Conservation (phyloP, 73 alveolate genomes). For the Paramecium tetraurelia region DNA sequence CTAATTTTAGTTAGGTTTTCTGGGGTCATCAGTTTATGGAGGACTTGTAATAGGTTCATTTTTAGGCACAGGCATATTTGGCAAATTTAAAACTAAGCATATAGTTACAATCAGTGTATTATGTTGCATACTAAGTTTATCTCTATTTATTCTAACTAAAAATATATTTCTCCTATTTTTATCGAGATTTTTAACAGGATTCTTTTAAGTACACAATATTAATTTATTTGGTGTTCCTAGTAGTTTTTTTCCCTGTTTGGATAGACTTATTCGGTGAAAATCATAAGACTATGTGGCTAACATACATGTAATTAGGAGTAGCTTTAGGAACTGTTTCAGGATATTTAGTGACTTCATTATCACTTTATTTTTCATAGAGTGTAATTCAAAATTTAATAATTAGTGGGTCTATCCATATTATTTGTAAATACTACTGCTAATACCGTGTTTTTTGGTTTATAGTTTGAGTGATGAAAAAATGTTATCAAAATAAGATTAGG, state of each 20-base stretch:
- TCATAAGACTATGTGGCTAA: conserved; percentile 56
- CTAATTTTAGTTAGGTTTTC: conserved; percentile 32
- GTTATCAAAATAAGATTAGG: background rate
- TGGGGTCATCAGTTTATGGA: conserved; percentile 64
- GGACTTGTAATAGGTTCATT: conserved; percentile 60
- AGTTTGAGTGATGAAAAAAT: background rate
- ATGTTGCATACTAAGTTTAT: conserved; percentile 36
- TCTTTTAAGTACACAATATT: conserved; percentile 67
- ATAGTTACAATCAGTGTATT: conserved; percentile 24
- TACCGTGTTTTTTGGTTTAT: conserved; percentile 28
- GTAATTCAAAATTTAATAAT: background rate
- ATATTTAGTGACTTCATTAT: conserved; percentile 21
- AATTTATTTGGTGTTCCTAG: conserved; percentile 59
- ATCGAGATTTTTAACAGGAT: conserved; percentile 72
- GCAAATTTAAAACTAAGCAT: conserved; percentile 21
- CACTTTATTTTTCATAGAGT: background rate
- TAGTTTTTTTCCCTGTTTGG: conserved; percentile 81
- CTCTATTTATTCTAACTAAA: conserved; percentile 60
- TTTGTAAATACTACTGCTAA: conserved; percentile 23
- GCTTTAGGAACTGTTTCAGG: conserved; percentile 60
- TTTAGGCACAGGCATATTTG: conserved; percentile 30
- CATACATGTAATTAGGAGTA: conserved; percentile 54
- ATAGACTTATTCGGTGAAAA: conserved; percentile 64
- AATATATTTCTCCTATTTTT: conserved; percentile 52
- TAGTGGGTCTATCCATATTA: conserved; percentile 60